These are phyloP conservation scores for Candida yuanshanica DNA, from an alignment of 805 yeast genomes.

Conservation along the genomic window DNA sequence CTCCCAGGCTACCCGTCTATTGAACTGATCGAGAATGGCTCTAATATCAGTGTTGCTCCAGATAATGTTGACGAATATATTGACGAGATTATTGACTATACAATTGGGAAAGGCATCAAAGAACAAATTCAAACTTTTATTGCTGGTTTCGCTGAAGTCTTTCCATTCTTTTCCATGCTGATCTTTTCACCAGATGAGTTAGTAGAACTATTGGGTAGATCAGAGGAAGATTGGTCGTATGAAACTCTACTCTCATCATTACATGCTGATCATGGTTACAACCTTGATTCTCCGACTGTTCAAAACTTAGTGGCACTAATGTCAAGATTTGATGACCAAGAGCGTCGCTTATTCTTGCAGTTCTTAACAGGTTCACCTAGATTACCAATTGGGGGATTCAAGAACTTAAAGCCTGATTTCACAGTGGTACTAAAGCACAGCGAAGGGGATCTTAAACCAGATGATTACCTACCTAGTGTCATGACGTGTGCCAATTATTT, in stretches of 20 bases:
- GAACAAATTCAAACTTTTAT: conserved; percentile 64
- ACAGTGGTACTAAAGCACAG: conserved; percentile 82
- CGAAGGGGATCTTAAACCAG: conserved; percentile 64
- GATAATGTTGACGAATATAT: conserved; percentile 57
- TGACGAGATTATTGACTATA: conserved; percentile 47
- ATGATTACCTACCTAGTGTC: conserved; percentile 88
- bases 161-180: conserved; percentile 68
- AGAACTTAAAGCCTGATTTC: conserved; percentile 69
- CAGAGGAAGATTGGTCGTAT: conserved; percentile 81
- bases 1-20: conserved; percentile 71
- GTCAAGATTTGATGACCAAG: conserved; percentile 43
- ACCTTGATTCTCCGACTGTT: conserved; percentile 60
- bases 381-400: conserved; percentile 91
- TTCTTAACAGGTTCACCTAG: conserved; percentile 92
- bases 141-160: conserved; percentile 75
- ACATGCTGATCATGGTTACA: conserved; percentile 88
- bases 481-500: conserved; percentile 97
- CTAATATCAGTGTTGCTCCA: conserved; percentile 39
- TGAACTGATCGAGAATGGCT: conserved; percentile 56
- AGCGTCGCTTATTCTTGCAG: conserved; percentile 72
- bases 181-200: conserved; percentile 75
- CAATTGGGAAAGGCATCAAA: conserved; percentile 57
- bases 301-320: conserved; percentile 57
- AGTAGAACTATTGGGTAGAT: conserved; percentile 64
- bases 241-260: conserved; percentile 54